phyloP scores from a whole-genome alignment of 306 rosid species.

The Luffa aegyptiaca region DNA sequence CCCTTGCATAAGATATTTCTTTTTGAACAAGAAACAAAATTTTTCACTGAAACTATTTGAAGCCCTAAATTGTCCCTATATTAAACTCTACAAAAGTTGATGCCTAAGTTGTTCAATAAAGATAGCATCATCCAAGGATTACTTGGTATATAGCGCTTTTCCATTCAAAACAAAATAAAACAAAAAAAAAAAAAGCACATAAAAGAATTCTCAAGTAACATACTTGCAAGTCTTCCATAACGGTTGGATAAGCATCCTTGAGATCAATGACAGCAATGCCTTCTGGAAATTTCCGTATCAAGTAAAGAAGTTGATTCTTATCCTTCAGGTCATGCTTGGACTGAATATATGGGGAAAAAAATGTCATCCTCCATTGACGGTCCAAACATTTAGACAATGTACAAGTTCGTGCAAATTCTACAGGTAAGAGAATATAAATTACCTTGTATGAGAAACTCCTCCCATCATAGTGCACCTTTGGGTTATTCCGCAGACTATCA shows the following conservation, averaged over 20 bases:
- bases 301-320: constrained; percentile 54
- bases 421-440: not conserved
- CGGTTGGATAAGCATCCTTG: constrained; percentile 50
- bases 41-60: not conserved
- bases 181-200: not conserved
- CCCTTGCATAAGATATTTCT: too few species aligned
- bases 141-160: not conserved
- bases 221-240: constrained; percentile 94
- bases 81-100: not conserved
- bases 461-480: constrained; percentile 81
- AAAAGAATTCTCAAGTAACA: not conserved
- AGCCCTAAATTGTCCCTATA: too few species aligned
- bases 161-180: too few species aligned
- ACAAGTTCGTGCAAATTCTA: not conserved
- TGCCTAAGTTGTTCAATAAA: not conserved
- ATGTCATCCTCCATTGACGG: constrained; percentile 16
- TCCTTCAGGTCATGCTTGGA: constrained; percentile 78
- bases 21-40: not conserved
- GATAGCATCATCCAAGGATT: not conserved
- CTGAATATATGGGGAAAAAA: constrained; percentile 32
- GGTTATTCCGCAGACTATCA: constrained; percentile 82
- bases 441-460: constrained; percentile 88
- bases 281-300: constrained; percentile 73
- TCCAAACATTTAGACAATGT: constrained; percentile 7
- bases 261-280: constrained; percentile 89